Conservation (phyloP, 495 filamentous ascomycete genomes). For the Entonaema liquescens region DNA sequence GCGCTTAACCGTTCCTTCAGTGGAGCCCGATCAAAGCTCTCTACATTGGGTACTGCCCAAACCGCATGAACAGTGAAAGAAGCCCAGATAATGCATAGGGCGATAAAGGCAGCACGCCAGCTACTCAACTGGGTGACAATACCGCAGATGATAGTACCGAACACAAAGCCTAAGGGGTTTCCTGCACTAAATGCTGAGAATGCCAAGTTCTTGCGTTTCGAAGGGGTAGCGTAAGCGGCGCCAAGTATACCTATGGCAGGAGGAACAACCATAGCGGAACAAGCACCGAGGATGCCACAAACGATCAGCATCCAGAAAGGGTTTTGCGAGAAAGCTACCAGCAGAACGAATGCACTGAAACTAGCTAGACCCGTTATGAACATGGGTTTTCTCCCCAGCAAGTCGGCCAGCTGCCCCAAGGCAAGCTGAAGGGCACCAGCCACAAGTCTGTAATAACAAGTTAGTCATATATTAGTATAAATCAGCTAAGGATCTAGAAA, state of each 20-base stretch:
- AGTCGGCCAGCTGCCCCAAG: conserved; percentile 73
- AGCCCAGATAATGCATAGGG: conserved; percentile 69
- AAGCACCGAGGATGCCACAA: conserved; percentile 69
- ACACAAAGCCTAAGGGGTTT: conserved; percentile 75
- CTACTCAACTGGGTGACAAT: conserved; percentile 67
- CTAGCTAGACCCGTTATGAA: conserved; percentile 70
- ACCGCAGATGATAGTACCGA: conserved; percentile 71
- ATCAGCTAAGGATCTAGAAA: neutral
- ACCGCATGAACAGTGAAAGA: conserved; percentile 65
- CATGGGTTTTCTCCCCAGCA: conserved; percentile 68
- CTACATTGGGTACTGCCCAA: conserved; percentile 70
- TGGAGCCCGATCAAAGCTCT: conserved; percentile 55
- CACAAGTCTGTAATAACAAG: conserved; percentile 56
- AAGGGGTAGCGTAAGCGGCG: conserved; percentile 67
- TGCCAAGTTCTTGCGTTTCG: conserved; percentile 72
- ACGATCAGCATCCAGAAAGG: conserved; percentile 72
- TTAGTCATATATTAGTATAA: neutral
- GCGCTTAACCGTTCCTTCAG: conserved; percentile 52
- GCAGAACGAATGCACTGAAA: conserved; percentile 63
- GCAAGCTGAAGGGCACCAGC: conserved; percentile 73
- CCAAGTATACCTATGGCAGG: conserved; percentile 74
- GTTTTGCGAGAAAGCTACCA: conserved; percentile 68
- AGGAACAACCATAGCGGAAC: conserved; percentile 69
- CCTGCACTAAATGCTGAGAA: conserved; percentile 77
- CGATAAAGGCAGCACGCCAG: conserved; percentile 71